Base-by-base conservation (phyloP, 1,284 basidiomycete species). In the Trichosporon sp. region DNA sequence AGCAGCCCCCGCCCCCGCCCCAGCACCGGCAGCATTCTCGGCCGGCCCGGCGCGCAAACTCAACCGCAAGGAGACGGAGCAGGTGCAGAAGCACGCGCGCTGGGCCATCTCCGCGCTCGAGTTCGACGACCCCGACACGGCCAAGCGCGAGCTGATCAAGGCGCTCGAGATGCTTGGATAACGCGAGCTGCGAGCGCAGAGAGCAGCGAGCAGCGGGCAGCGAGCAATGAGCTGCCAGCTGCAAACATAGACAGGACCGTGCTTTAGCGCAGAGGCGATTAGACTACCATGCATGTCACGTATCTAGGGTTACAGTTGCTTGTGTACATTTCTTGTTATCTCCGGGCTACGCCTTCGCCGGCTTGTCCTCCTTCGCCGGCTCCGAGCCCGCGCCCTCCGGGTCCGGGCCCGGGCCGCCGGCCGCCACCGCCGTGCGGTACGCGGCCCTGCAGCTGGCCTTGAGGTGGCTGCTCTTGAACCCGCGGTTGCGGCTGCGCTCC, bases 91-190 rank as follows among this genome's bases (percentile, higher is more conserved):
- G 79, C 93, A 95, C 76, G 93, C 93, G 76, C 87, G 88, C 66
- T 96, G 90, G 83, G 95, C 95, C 7, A 93, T 96, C 70, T 93
- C 92, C 23, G 89, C 95, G 21, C 84, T 98, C 68, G 93, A 97
- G 77, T 98, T 94, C 79, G 95, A 97, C 78, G 95, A 98, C 80
- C 86, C 86, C 15, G 90, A 91, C 74, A 90, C 91, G 74, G 94
- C 94, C 25, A 86, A 87, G 75, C 89, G 88, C 78, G 92, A 97
- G 82, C 82, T 97, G 73, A 85, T 88, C 73, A 85, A 87, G 38
- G 94, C 94, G 21, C 83, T 96, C 73, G 86, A 85, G 38, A 83
- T 89, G 69, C 84, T 96, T n/a, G 60, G 56, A 60, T 60, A 13
- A n/a, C 2, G 4, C 15, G 11, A 13, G 9, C 35, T 15, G 35